A percentile compares a stretch with the other conserved stretches of the same genome.
phyloP scores from a whole-genome alignment of 2,329 filamentous ascomycete genomes.

The Colletotrichum chrysophilum region DNA sequence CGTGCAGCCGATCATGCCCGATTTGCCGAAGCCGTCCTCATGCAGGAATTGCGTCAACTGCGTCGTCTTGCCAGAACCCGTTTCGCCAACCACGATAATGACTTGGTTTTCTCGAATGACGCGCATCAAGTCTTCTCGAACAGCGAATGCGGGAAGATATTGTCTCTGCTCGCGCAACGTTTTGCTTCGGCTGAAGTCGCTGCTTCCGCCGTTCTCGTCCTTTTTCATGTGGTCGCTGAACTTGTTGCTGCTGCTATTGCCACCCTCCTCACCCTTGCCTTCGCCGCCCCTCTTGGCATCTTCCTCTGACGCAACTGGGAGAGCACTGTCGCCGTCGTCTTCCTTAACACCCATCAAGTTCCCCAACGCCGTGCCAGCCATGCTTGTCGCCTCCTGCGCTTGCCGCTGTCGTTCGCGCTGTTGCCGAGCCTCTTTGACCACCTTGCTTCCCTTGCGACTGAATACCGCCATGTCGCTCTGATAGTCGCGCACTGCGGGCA shows the following conservation, averaged over 20 bases:
- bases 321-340: constrained; percentile 88
- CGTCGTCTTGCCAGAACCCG: constrained; percentile 96
- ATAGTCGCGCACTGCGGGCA: constrained; percentile 88
- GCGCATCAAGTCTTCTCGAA: constrained; percentile 87
- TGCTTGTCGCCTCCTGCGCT: constrained; percentile 91
- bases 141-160: constrained; percentile 93
- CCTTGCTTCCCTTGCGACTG: constrained; percentile 90
- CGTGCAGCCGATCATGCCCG: constrained; percentile 93
- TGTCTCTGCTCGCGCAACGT: constrained; percentile 89
- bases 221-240: constrained; percentile 93
- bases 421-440: constrained; percentile 89
- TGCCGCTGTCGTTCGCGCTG: constrained; percentile 93
- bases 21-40: constrained; percentile 90
- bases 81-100: constrained; percentile 95
- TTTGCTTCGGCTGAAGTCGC: constrained; percentile 92
- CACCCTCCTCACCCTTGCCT: constrained; percentile 37
- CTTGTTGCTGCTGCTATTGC: constrained; percentile 59
- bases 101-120: constrained; percentile 98
- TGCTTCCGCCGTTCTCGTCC: constrained; percentile 79
- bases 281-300: constrained; percentile 54
- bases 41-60: constrained; percentile 95
- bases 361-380: constrained; percentile 88
- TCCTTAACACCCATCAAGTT: constrained; percentile 97
- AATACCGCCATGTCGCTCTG: constrained; percentile 99
- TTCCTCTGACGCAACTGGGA: constrained; percentile 76